These are phyloP conservation scores for Achlya hypogyna DNA, from an alignment of 352 stramenopile species.

Conservation along the genomic window DNA sequence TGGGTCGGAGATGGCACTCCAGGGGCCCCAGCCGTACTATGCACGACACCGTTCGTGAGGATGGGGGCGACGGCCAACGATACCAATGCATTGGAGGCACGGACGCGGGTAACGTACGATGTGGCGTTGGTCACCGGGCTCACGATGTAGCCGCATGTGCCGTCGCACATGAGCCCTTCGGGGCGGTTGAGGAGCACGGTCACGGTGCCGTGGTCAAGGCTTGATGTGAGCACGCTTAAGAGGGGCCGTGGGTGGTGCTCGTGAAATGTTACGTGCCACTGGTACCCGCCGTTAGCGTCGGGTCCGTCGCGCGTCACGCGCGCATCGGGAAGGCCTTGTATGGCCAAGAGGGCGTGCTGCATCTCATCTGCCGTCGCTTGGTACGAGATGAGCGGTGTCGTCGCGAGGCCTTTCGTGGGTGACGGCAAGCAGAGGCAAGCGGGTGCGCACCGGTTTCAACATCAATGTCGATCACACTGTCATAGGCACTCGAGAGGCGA, in stretches of 20 bases:
- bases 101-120: slow-evolving; percentile 3
- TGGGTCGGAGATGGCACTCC: neutral
- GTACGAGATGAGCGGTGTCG: neutral
- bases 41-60: neutral
- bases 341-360: neutral
- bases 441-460: slow-evolving; percentile 4
- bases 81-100: neutral
- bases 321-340: neutral
- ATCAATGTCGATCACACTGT: slow-evolving; percentile 3
- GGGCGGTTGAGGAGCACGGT: neutral
- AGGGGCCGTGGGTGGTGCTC: neutral
- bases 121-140: neutral
- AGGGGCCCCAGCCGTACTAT: neutral
- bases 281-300: neutral
- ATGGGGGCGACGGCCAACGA: neutral
- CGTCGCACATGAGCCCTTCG: neutral
- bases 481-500: slow-evolving; percentile 6
- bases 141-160: neutral
- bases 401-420: neutral
- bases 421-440: too few relatives aligned
- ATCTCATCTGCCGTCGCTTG: neutral
- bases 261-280: slow-evolving; percentile 9
- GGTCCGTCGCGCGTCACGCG: neutral
- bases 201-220: neutral
- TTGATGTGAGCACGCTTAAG: neutral